A percentile compares a stretch with the other conserved stretches of the same genome.
phyloP scores from a whole-genome alignment of 108 stramenopile genomes.

The Nitzschia palea region DNA sequence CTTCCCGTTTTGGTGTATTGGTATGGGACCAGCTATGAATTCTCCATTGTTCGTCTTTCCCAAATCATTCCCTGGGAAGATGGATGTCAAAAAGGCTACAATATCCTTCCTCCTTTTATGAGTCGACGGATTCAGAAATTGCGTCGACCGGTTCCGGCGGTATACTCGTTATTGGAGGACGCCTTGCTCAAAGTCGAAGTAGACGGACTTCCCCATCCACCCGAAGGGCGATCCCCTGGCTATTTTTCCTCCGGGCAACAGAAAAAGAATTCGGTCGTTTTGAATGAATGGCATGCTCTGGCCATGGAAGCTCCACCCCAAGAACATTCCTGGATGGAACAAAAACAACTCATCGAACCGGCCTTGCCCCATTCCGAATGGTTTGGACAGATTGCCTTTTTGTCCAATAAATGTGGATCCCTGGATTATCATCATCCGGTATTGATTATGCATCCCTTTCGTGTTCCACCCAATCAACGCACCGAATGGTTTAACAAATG shows the following conservation, averaged over 20 bases:
- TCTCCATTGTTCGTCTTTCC: conserved; percentile 1
- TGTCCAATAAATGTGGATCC: neutral
- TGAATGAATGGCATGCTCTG: conserved; percentile 22
- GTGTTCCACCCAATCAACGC: conserved; percentile 1
- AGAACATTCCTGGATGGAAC: neutral
- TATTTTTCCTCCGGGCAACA: neutral
- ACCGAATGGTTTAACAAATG: conserved; percentile 10
- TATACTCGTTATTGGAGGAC: neutral
- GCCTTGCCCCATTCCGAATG: neutral
- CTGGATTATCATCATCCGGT: conserved; percentile 1
- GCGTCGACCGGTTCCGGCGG: neutral
- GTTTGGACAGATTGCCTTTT: conserved; percentile 9
- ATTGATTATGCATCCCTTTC: conserved; percentile 3
- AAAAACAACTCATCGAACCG: neutral
- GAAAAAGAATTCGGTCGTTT: neutral
- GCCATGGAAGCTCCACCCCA: conserved; percentile 6
- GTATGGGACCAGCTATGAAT: conserved; percentile 5
- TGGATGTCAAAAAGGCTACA: neutral
- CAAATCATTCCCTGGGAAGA: neutral
- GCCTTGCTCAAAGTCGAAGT: neutral
- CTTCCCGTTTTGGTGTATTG: conserved; percentile 7
- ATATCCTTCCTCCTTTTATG: neutral
- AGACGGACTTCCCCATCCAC: neutral
- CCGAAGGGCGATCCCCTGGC: neutral
- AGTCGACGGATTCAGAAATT: neutral